Percentiles rank a stretch among this genome's conserved stretches.
Conservation (phyloP, 2,329 filamentous ascomycete species). For the Fusarium redolens region DNA sequence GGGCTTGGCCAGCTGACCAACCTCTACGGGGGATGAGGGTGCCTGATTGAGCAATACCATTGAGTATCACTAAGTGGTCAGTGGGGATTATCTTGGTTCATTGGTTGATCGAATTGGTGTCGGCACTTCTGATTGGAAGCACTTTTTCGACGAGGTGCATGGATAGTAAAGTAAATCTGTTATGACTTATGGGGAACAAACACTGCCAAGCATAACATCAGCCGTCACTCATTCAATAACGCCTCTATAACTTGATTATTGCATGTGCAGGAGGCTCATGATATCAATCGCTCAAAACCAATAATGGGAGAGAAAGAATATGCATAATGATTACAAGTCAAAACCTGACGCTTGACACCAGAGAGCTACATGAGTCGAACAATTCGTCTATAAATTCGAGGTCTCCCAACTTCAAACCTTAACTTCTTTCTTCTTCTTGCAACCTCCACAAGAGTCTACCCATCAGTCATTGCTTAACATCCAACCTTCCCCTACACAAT, state of each 20-base stretch:
- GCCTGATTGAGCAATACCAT: not conserved
- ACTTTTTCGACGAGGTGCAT: not conserved
- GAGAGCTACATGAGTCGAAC: fast-evolving
- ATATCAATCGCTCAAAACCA: not conserved
- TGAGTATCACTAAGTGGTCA: not conserved
- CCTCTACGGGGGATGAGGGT: not conserved
- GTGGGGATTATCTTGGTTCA: not conserved
- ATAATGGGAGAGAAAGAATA: not conserved
- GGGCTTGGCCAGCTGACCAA: not conserved
- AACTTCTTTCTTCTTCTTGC: not conserved
- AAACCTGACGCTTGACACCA: not conserved
- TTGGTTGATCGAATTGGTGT: not conserved
- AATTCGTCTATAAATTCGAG: not conserved
- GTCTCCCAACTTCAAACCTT: not conserved
- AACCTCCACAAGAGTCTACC: not conserved
- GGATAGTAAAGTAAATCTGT: not conserved
- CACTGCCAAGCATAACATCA: not conserved
- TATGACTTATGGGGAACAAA: not conserved
- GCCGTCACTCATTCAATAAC: not conserved
- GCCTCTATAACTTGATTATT: not conserved
- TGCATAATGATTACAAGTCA: not conserved
- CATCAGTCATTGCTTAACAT: not conserved
- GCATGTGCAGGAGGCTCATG: not conserved
- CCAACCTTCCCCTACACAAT: not conserved
- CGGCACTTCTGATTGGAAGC: not conserved